phyloP scores from a whole-genome alignment of 2,329 filamentous ascomycete genomes.

The Myriosclerotinia duriaeana region DNA sequence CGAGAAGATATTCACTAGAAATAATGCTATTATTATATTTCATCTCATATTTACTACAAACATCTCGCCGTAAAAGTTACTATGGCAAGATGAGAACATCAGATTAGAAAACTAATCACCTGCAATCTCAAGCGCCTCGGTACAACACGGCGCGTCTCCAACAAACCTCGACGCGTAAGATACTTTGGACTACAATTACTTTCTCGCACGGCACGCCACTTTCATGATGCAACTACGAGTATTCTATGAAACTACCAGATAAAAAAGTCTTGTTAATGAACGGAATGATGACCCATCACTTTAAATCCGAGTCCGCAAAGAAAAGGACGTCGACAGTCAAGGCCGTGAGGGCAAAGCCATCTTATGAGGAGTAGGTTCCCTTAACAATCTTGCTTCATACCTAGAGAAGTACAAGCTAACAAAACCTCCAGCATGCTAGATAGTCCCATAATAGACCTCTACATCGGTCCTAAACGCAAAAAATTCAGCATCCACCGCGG shows the following conservation, averaged over 20 bases:
- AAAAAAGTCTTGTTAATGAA: too few species aligned
- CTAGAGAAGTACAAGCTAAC: background rate
- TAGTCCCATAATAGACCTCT: constrained; percentile 21
- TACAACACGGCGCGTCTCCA: background rate
- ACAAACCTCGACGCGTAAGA: background rate
- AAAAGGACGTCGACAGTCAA: background rate
- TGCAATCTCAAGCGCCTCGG: background rate
- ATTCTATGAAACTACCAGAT: background rate
- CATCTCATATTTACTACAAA: background rate
- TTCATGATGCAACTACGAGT: background rate
- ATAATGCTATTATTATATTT: background rate
- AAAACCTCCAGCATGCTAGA: constrained; percentile 2
- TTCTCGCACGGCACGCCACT: background rate
- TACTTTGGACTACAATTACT: background rate
- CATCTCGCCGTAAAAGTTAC: background rate
- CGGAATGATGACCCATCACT: background rate
- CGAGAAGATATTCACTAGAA: background rate
- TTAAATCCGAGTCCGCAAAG: background rate
- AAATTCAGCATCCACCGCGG: constrained; percentile 20
- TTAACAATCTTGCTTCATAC: background rate
- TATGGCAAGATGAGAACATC: background rate
- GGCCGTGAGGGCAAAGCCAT: background rate
- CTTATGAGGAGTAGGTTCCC: constrained; percentile 5
- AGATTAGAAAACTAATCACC: background rate
- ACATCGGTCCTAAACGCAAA: constrained; percentile 25